Base-by-base conservation (phyloP, 805 yeast genomes). In the Starmera caribaea region DNA sequence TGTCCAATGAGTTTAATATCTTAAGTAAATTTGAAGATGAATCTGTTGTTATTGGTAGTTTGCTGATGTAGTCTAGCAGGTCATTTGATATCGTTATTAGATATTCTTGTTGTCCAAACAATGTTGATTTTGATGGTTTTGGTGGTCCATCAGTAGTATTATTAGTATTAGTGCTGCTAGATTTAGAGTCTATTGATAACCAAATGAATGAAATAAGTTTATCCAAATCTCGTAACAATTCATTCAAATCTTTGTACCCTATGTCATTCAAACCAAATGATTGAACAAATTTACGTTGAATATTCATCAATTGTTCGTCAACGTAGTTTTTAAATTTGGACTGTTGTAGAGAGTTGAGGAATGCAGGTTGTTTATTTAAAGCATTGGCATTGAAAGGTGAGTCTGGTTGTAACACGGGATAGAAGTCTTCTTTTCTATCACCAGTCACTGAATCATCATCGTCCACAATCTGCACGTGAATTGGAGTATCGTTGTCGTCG, bases 51-150 rank as follows among this genome's bases (percentile, higher is more conserved):
- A 66, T 44, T 36, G 64, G 45, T 45, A 63, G 63, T 46, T 69
- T 76, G 12, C 63, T 68, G 8, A 79, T 46, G 47, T 73, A 81
- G 45, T 81, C 89, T 36, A 76, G 68, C 26, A 81, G 51, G 45
- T 81, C 88, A 37, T 82, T 86, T 37, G 85, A 73, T 3, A 83
- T 66, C 32, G 69, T 68, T 17, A 85, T 61, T 14, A 81, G 57
- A 47, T 80, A 81, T 38, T 76, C 76, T 0, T 71, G 64, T 54
- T 81, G 89, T 1, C 84, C 85, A 50, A 73, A 74, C 29, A 59
- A 41, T 13, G 64, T 61, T 2, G 58, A 49, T 15, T 46, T 21
- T 26, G 42, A 30, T 26, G 41, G 39, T 11, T 34, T 9, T 36
- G 45, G 48, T n/a, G n/a, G n/a, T n/a, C n/a, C n/a, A n/a, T n/a